Conservation (phyloP, 75 land plant species). For the Selaginella tamariscina region DNA sequence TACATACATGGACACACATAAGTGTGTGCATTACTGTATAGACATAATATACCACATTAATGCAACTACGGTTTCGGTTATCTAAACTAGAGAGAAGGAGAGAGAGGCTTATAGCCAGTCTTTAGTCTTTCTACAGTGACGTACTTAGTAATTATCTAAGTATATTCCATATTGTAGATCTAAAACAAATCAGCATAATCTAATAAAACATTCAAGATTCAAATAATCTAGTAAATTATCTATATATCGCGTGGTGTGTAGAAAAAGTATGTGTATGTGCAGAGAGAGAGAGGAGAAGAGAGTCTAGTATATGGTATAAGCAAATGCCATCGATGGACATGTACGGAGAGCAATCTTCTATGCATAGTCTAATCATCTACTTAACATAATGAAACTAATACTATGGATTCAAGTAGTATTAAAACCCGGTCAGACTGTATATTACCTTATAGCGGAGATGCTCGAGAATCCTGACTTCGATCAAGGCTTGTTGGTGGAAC, state of each 20-base stretch:
- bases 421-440: neutral
- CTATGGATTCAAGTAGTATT: neutral
- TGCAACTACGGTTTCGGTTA: too few species aligned
- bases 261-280: neutral
- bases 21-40: neutral
- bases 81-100: too few species aligned
- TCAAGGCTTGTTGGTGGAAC: slow-evolving; percentile 31
- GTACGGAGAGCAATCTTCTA: too few species aligned
- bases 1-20: neutral
- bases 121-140: too few species aligned
- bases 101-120: too few species aligned
- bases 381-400: neutral
- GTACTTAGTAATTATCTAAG: too few species aligned
- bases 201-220: neutral
- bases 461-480: slow-evolving; percentile 33
- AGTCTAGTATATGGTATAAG: neutral
- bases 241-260: neutral
- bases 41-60: too few species aligned
- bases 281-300: neutral
- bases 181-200: too few species aligned
- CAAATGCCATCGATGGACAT: neutral
- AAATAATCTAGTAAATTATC: neutral
- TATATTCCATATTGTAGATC: too few species aligned
- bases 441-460: slow-evolving; percentile 29
- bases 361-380: too few species aligned